Evolutionary conservation across 2,329 filamentous ascomycete genomes (phyloP), one percentile per base, ranked within the genome.

Genomic region (Ceratocystis variospora): DNA sequence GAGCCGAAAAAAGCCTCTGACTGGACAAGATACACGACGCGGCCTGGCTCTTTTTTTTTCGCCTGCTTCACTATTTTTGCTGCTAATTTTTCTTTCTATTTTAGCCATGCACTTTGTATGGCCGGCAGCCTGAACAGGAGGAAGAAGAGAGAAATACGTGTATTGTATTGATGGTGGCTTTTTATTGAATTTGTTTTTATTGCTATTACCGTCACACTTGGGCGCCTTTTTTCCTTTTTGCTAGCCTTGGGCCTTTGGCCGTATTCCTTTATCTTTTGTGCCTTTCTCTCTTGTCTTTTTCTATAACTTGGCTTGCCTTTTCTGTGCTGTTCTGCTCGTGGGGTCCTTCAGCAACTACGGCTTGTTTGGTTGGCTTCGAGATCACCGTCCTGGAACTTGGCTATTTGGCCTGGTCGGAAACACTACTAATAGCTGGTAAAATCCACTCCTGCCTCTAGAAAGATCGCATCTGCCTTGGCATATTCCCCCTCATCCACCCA

Each of bases 121-220:
- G 25, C 4, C 22, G 25, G 4, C 55, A 59, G 55, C 55, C 55
- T 59, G 55, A 59, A 37, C 25, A 31, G 33, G 28, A 59, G 8
- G 19, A 31, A 57, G 12, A 37, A 59, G 55, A 8, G 17, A 37
- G 17, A 59, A 37, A 59, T 37, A 59, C 48, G 5, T 15, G 8
- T 6, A 31, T 25, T n/a, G n/a, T n/a, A n/a, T 53, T 22, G 48
- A 25, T 59, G 12, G 55, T 59, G 55, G 55, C 55, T 59, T 59
- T 31, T 19, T 59, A 25, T 59, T 33, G 28, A 31, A 31, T 59
- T 59, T 31, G 53, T 37, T 33, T 59, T 57, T 25, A 28, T 31
- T 37, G 55, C 25, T 17, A n/a, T 33, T 37, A n/a, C 55, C n/a
- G 55, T 57, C 53, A n/a, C 53, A 57, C 53, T 57, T 57, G 53